Conservation (phyloP, 169 alveolate species). For the Plasmodium billcollinsi region DNA sequence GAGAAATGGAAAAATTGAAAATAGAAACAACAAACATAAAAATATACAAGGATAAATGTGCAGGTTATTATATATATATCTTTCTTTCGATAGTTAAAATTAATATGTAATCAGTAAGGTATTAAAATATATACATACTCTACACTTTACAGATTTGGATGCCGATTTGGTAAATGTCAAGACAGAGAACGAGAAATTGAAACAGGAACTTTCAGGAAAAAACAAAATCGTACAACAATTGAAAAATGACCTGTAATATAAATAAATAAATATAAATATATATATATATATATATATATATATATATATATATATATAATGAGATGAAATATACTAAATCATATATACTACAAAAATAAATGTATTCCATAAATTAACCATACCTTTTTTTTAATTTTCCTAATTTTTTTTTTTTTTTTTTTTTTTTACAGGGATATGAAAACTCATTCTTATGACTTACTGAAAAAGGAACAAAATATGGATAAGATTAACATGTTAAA, state of each 20-base stretch:
- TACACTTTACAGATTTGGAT: conserved; percentile 28
- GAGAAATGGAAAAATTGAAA: conserved; percentile 52
- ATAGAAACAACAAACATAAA: conserved; percentile 39
- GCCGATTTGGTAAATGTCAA: conserved; percentile 33
- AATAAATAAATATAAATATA: conserved; percentile 15
- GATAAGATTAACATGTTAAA: conserved; percentile 68
- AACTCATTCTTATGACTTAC: conserved; percentile 35
- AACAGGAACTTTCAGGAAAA: conserved; percentile 52
- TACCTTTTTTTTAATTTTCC: too few relatives aligned
- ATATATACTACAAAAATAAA: too few relatives aligned
- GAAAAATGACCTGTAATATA: conserved; percentile 53
- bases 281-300: not conserved
- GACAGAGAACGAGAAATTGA: conserved; percentile 46
- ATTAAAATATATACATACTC: not conserved
- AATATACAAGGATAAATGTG: conserved; percentile 58
- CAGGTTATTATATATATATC: conserved; percentile 22
- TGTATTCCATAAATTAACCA: too few relatives aligned
- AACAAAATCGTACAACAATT: conserved; percentile 65
- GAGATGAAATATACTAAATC: too few relatives aligned
- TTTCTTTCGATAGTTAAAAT: not conserved
- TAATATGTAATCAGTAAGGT: not conserved
- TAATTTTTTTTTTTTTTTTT: conserved; percentile 12
- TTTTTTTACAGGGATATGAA: conserved; percentile 41
- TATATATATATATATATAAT: too few relatives aligned
- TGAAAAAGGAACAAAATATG: conserved; percentile 56